These are phyloP conservation scores for Linderina pennispora DNA, from an alignment of 192 early-diverging fungal genomes.

Conservation along the genomic window DNA sequence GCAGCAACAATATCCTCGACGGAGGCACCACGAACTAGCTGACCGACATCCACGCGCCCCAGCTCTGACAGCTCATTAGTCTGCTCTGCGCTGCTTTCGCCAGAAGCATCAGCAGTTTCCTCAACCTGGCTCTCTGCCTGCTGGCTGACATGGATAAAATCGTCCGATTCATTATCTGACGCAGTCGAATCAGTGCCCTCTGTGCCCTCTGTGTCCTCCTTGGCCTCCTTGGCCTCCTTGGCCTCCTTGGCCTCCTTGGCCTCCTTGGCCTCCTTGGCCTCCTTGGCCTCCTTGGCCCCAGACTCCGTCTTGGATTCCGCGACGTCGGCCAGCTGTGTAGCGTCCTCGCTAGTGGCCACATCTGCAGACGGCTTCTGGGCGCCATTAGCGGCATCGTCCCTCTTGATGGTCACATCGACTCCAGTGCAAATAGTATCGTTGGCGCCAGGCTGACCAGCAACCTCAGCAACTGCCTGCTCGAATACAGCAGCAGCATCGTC, in stretches of 20 bases:
- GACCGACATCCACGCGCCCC: too few relatives aligned
- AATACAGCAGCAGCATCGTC: too few relatives aligned
- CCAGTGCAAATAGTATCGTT: too few relatives aligned
- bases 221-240: neutral
- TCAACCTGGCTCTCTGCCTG: neutral
- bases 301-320: neutral
- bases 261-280: neutral
- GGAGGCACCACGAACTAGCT: too few relatives aligned
- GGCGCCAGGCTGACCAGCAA: too few relatives aligned
- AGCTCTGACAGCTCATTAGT: neutral
- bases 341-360: neutral
- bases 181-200: neutral
- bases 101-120: neutral
- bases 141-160: constrained; percentile 38
- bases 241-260: neutral
- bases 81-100: too few relatives aligned
- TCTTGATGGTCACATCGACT: too few relatives aligned
- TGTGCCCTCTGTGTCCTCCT: neutral
- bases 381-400: too few relatives aligned
- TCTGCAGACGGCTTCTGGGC: too few relatives aligned
- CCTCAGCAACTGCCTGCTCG: too few relatives aligned
- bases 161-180: constrained; percentile 28
- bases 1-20: neutral
- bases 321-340: neutral
- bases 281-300: neutral